These are phyloP conservation scores for Corylus avellana DNA, from an alignment of 306 rosid genomes.

Conservation along the genomic window DNA sequence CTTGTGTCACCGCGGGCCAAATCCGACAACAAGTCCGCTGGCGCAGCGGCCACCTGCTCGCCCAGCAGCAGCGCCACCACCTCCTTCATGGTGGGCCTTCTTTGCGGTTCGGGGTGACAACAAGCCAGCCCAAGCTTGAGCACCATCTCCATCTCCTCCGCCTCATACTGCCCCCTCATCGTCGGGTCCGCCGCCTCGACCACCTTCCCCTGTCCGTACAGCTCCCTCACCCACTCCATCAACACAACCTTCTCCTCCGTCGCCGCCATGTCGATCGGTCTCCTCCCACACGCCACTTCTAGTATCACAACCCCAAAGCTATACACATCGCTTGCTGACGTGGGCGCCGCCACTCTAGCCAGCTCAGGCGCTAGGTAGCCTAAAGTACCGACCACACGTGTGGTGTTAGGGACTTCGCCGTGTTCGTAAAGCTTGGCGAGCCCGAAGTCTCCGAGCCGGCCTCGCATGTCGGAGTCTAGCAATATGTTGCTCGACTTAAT, in stretches of 20 bases:
- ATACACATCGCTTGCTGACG: constrained; percentile 78
- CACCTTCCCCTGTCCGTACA: constrained; percentile 47
- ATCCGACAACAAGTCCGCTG: constrained; percentile 48
- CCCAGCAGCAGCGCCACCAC: constrained; percentile 65
- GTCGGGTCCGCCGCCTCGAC: constrained; percentile 63
- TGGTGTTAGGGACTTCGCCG: constrained; percentile 77
- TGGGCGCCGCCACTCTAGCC: constrained; percentile 58
- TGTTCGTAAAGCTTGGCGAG: constrained; percentile 85
- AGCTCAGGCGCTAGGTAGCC: constrained; percentile 92
- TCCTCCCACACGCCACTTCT: constrained; percentile 86
- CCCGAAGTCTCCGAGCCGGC: constrained; percentile 84
- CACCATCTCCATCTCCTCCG: constrained; percentile 63
- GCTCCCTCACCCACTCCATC: constrained; percentile 79
- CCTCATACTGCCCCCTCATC: constrained; percentile 47
- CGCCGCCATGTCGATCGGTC: constrained; percentile 58
- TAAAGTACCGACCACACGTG: constrained; percentile 84
- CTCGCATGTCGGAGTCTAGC: constrained; percentile 75
- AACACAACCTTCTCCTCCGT: constrained; percentile 70
- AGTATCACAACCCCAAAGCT: constrained; percentile 86
- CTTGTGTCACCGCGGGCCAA: constrained; percentile 34
- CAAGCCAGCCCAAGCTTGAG: constrained; percentile 89
- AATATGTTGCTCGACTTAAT: constrained; percentile 79
- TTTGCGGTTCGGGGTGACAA: constrained; percentile 81
- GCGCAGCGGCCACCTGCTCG: constrained; percentile 41
- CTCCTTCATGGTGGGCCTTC: constrained; percentile 81